Base-by-base conservation (phyloP, 1,139 yeast species). In the Yamadazyma sp. region DNA sequence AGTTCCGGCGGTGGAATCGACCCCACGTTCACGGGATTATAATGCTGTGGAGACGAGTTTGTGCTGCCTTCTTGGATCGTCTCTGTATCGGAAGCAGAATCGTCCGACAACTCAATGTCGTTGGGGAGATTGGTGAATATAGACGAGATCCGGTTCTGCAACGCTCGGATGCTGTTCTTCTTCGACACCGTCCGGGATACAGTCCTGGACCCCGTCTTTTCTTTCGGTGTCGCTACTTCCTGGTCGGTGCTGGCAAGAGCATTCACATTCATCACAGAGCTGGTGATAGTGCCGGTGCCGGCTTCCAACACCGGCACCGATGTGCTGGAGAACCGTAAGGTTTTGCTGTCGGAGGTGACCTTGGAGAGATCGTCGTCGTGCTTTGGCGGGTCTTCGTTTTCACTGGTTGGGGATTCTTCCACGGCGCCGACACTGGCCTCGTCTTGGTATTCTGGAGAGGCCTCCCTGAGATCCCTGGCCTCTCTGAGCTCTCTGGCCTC, bases 101-200 rank as follows among this genome's bases (percentile, higher is more conserved):
- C 77, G 40, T 72, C 78, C 0, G 76, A 69, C 7, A 72, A 50
- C 43, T 71, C 77, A 38, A 72, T 70, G 51, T 72, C 78, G 46
- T 72, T 72, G 9, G 78, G 78, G 11, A 72, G 52, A 35, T 72
- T 72, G 41, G 65, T 72, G 50, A 72, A 72, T 2, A 70, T 64
- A 6, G 74, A 61, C 1, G 73, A 58, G 10, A 67, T 67, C 42
- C 57, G 48, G 40, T 52, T 60, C 42, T 52, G 61, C 5, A 60
- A 46, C 10, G 58, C 42, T 23, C 34, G 42, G 11, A 32, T 39
- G 26, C 47, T 45, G 16, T 38, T 37, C 25, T 34, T 36, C 18
- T 36, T 38, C 3, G 40, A 29, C 2, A 41, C 39, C 2, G 30
- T 20, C 3, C 27, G 15, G 35, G 18, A 27, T n/a, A n/a, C n/a